A percentile compares a stretch with the other conserved stretches of the same genome.
Evolutionary conservation across 2,329 filamentous ascomycete genomes (phyloP).

Genomic region (Epicoccum sorghinum): DNA sequence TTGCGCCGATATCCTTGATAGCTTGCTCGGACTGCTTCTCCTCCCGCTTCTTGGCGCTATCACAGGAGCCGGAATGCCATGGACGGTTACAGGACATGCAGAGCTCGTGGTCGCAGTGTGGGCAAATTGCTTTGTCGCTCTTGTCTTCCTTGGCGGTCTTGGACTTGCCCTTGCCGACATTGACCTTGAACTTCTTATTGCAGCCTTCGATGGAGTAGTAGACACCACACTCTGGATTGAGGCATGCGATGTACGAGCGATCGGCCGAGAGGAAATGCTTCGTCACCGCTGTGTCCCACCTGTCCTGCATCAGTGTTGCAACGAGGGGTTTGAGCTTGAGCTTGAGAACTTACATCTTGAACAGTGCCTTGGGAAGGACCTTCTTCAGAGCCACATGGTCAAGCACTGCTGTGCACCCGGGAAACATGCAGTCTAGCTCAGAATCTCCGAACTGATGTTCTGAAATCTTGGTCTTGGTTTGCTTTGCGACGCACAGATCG

Average conservation of each 20-base stretch:
- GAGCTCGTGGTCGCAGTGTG: slow-evolving; percentile 27
- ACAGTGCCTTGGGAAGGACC: slow-evolving; percentile 14
- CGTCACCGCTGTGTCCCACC: slow-evolving; percentile 28
- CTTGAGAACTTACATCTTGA: slow-evolving; percentile 21
- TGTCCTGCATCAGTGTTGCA: slow-evolving; percentile 12
- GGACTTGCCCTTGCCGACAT: background rate
- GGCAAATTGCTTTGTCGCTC: slow-evolving; percentile 26
- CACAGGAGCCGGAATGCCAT: slow-evolving; percentile 26
- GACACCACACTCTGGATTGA: slow-evolving; percentile 24
- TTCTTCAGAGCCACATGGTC: slow-evolving; percentile 16
- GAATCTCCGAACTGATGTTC: slow-evolving; percentile 21
- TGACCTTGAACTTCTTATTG: background rate
- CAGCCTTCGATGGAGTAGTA: slow-evolving; percentile 35
- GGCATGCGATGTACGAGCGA: slow-evolving; percentile 25
- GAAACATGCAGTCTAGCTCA: slow-evolving; percentile 22
- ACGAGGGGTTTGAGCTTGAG: background rate
- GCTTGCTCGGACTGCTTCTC: slow-evolving; percentile 19
- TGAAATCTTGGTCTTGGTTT: slow-evolving; percentile 25
- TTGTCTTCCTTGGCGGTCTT: background rate
- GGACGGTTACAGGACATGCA: slow-evolving; percentile 32
- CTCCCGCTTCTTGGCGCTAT: slow-evolving; percentile 23
- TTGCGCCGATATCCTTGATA: slow-evolving; percentile 32
- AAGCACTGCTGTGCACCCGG: slow-evolving; percentile 19
- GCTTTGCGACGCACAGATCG: slow-evolving; percentile 24
- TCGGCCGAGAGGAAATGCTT: slow-evolving; percentile 20